Evolutionary conservation across 2,329 filamentous ascomycete genomes (phyloP).

Genomic region (Sporothrix inflata): DNA sequence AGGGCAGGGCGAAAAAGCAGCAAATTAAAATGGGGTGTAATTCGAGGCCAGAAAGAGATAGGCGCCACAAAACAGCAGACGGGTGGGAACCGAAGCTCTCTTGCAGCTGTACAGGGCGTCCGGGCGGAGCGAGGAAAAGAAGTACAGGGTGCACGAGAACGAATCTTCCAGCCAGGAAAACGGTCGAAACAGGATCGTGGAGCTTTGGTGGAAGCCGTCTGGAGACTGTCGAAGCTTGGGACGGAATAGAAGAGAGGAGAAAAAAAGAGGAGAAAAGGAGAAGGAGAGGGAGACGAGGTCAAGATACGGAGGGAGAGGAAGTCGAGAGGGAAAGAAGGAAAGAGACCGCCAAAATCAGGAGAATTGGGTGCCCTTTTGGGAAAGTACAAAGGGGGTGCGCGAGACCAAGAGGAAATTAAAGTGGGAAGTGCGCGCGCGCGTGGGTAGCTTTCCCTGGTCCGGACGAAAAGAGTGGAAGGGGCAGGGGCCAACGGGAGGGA

Average conservation of each 20-base stretch:
- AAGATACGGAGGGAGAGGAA: not conserved
- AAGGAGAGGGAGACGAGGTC: slow-evolving; percentile 12
- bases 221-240: not conserved
- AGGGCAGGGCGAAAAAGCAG: not conserved
- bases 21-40: slow-evolving; percentile 27
- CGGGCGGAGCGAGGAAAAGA: not conserved
- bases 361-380: slow-evolving; percentile 1
- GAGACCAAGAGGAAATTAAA: slow-evolving; percentile 28
- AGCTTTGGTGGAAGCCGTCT: not conserved
- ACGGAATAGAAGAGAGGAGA: not conserved
- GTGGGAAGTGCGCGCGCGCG: slow-evolving; percentile 27
- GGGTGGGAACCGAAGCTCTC: slow-evolving; percentile 19
- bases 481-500: slow-evolving; percentile 22
- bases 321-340: too few species aligned
- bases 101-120: not conserved
- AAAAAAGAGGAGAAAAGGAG: not conserved
- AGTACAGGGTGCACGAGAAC: not conserved
- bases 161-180: not conserved
- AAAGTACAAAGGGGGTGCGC: slow-evolving; percentile 26
- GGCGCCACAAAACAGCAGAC: slow-evolving; percentile 25
- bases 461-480: slow-evolving; percentile 5
- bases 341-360: not conserved
- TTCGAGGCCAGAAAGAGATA: slow-evolving; percentile 21
- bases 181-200: slow-evolving; percentile 10
- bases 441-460: slow-evolving; percentile 20